A percentile compares a stretch with the other conserved stretches of the same genome.
Conservation (phyloP, 139 green algal species). For the Chlorella sp. region DNA sequence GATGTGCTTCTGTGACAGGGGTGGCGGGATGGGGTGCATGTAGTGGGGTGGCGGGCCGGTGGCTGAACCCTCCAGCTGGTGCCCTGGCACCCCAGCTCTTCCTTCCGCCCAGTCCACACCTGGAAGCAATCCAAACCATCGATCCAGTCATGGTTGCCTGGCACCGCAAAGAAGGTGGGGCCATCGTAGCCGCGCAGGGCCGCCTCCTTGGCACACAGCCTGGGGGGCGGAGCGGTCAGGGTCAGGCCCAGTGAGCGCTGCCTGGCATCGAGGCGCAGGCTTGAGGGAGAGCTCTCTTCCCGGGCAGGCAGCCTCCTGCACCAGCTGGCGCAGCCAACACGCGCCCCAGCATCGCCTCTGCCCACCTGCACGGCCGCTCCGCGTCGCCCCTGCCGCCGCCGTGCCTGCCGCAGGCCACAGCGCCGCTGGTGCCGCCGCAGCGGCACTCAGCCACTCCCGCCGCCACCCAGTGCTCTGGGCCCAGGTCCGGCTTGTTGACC, state of each 20-base stretch:
- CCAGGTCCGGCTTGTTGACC: slow-evolving; percentile 71
- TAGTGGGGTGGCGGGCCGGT: too few relatives aligned
- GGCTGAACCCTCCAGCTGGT: too few relatives aligned
- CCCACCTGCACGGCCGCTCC: slow-evolving; percentile 1
- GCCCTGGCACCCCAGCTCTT: too few relatives aligned
- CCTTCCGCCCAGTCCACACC: too few relatives aligned
- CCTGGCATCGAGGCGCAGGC: too few relatives aligned
- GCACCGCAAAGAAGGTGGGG: slow-evolving; percentile 82
- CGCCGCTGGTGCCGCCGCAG: slow-evolving; percentile 4
- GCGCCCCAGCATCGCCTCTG: too few relatives aligned
- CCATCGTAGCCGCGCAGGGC: slow-evolving; percentile 69
- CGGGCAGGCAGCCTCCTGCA: not conserved
- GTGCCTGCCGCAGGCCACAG: slow-evolving; percentile 5
- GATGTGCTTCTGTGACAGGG: slow-evolving; percentile 55
- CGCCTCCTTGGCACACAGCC: slow-evolving; percentile 37
- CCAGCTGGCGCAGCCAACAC: not conserved
- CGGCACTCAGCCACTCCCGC: slow-evolving; percentile 11
- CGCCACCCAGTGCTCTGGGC: slow-evolving; percentile 14
- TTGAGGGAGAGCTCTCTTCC: not conserved
- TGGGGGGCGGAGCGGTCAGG: not conserved
- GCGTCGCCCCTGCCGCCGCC: not conserved
- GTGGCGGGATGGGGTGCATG: too few relatives aligned
- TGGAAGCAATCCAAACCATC: slow-evolving; percentile 88
- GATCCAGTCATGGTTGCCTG: slow-evolving; percentile 74
- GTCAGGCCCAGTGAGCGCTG: not conserved